Evolutionary conservation across 305 asterid species (phyloP).

Genomic region (Striga hermonthica): DNA sequence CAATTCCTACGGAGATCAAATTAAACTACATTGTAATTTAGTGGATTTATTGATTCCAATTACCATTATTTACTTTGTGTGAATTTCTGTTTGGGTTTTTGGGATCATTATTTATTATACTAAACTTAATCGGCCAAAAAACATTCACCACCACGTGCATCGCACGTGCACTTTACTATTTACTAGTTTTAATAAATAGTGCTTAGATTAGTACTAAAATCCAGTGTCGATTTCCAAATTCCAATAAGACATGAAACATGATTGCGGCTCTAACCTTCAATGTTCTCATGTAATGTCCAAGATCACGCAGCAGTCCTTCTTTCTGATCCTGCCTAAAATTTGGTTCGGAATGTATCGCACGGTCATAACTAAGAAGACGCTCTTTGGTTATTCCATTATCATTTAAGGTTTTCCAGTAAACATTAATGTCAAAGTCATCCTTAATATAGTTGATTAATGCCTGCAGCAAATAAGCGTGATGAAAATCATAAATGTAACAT

Average conservation of each 20-base stretch:
- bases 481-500: slow-evolving; percentile 8
- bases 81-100: too few relatives aligned
- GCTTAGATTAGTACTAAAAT: neutral
- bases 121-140: too few relatives aligned
- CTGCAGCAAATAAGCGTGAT: slow-evolving; percentile 42
- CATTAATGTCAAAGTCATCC: slow-evolving; percentile 74
- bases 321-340: slow-evolving; percentile 74
- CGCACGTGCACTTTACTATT: too few relatives aligned
- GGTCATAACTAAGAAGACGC: slow-evolving; percentile 96
- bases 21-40: too few relatives aligned
- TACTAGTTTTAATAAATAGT: slow-evolving; percentile 4
- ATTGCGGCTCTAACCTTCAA: slow-evolving; percentile 60
- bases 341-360: slow-evolving; percentile 91
- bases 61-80: too few relatives aligned
- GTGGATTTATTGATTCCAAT: too few relatives aligned
- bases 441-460: slow-evolving; percentile 86
- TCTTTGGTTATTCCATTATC: slow-evolving; percentile 94
- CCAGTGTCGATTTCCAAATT: slow-evolving; percentile 13
- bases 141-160: too few relatives aligned
- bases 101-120: too few relatives aligned
- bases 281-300: slow-evolving; percentile 88
- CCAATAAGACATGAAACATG: slow-evolving; percentile 24
- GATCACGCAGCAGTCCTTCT: slow-evolving; percentile 89
- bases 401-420: slow-evolving; percentile 92
- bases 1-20: too few relatives aligned